Evolutionary conservation across 345 rosid genomes (phyloP).

Genomic region (Combretum micranthum): DNA sequence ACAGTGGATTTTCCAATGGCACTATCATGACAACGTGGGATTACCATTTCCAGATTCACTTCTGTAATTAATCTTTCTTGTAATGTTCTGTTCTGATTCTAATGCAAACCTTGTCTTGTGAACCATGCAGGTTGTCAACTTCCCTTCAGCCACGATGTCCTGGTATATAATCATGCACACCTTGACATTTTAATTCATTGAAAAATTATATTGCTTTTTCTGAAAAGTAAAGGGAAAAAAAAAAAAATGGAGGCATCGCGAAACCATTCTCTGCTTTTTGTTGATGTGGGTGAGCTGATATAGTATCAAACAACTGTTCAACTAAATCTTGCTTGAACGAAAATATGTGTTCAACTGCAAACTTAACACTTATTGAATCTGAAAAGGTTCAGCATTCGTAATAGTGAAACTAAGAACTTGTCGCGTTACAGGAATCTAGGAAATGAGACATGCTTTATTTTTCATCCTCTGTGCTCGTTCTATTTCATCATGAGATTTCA

Average conservation of each 20-base stretch:
- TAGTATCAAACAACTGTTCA: too few species aligned
- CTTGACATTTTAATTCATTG: not conserved
- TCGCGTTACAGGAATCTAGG: too few species aligned
- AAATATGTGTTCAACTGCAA: too few species aligned
- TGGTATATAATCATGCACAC: slow-evolving; percentile 33
- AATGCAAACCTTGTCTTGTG: slow-evolving; percentile 1
- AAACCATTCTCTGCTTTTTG: too few species aligned
- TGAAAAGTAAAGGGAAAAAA: too few species aligned
- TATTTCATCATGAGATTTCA: not conserved
- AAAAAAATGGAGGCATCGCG: too few species aligned
- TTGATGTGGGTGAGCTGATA: too few species aligned
- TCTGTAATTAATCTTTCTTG: not conserved
- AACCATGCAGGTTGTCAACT: slow-evolving; percentile 54
- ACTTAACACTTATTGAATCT: too few species aligned
- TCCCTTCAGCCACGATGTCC: slow-evolving; percentile 90
- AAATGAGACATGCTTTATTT: not conserved
- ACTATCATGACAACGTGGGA: slow-evolving; percentile 63
- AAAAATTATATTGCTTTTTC: not conserved
- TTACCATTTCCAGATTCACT: slow-evolving; percentile 1
- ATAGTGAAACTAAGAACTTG: too few species aligned
- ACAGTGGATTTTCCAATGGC: slow-evolving; percentile 75
- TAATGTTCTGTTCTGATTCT: not conserved
- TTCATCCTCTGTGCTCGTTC: not conserved
- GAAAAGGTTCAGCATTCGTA: too few species aligned
- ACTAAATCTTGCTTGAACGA: too few species aligned